Percentiles rank a stretch among this genome's conserved stretches.
These are phyloP conservation scores for Fragosphaeria purpurea DNA, from an alignment of 2,329 filamentous ascomycete species.

Conservation along the genomic window DNA sequence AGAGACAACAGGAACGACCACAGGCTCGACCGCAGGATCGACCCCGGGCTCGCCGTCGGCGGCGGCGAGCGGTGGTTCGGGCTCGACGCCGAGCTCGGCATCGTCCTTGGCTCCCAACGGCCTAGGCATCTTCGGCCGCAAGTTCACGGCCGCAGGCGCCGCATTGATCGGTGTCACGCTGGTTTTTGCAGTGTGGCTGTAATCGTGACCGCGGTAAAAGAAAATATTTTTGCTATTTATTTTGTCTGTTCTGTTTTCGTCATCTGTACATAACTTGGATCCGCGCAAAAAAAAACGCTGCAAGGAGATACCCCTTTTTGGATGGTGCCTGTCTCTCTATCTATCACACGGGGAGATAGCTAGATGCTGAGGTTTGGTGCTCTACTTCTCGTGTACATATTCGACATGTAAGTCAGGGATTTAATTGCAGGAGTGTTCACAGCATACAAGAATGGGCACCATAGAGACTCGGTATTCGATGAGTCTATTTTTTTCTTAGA, in stretches of 20 bases:
- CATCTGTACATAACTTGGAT: not conserved
- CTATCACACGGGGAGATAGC: too few relatives aligned
- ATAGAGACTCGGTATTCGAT: too few relatives aligned
- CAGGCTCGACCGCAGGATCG: conserved; percentile 20
- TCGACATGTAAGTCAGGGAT: too few relatives aligned
- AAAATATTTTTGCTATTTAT: not conserved
- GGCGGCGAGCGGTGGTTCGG: too few relatives aligned
- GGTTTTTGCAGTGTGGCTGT: conserved; percentile 41
- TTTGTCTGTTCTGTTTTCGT: not conserved
- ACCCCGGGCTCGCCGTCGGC: conserved; percentile 8
- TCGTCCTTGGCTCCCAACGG: conserved; percentile 18
- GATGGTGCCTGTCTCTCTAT: too few relatives aligned
- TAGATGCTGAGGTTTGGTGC: too few relatives aligned
- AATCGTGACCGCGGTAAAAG: conserved; percentile 10
- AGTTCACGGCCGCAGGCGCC: conserved; percentile 40
- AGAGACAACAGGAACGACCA: conserved; percentile 3
- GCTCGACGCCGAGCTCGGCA: conserved; percentile 16
- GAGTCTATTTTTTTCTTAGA: too few relatives aligned
- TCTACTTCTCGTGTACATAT: too few relatives aligned
- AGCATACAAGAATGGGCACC: too few relatives aligned
- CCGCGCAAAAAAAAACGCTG: too few relatives aligned
- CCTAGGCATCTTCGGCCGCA: conserved; percentile 33
- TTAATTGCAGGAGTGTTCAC: too few relatives aligned
- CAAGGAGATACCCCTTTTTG: too few relatives aligned
- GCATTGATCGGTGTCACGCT: conserved; percentile 41